A percentile compares a stretch with the other conserved stretches of the same genome.
Conservation (phyloP, 2,329 filamentous ascomycete genomes). For the Aspergillus texensis region DNA sequence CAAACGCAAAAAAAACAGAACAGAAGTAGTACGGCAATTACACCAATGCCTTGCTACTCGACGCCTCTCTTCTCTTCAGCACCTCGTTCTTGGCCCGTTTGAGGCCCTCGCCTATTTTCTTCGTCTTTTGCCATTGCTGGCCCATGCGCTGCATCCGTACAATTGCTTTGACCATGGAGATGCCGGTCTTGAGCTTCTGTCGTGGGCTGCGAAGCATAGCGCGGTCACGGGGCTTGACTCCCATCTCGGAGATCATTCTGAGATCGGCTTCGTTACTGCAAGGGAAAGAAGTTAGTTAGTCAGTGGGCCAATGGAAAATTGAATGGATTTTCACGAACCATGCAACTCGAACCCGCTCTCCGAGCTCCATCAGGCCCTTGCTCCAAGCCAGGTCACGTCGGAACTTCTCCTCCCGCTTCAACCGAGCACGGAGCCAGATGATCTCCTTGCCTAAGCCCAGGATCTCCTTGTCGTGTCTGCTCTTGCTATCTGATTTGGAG, state of each 20-base stretch:
- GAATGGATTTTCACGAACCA: conserved; percentile 67
- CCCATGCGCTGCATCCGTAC: conserved; percentile 51
- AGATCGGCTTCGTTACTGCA: conserved; percentile 89
- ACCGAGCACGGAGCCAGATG: conserved; percentile 81
- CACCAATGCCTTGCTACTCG: conserved; percentile 21
- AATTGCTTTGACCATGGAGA: conserved; percentile 47
- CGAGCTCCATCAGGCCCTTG: conserved; percentile 84
- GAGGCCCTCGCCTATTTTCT: conserved; percentile 47
- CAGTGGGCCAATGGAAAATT: conserved; percentile 6
- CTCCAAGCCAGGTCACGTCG: conserved; percentile 80
- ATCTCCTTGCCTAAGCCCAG: conserved; percentile 86
- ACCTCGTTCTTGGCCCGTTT: conserved; percentile 46
- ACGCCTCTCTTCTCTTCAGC: conserved; percentile 39
- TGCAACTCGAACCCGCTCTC: conserved; percentile 63
- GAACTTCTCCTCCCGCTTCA: conserved; percentile 78
- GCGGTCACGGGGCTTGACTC: conserved; percentile 55
- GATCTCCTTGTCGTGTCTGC: conserved; percentile 64
- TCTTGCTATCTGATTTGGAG: conserved; percentile 46
- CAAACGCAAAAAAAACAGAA: conserved; percentile 16
- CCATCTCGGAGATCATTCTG: conserved; percentile 81
- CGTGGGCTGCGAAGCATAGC: conserved; percentile 36
- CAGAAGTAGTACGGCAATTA: conserved; percentile 14
- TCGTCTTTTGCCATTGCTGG: conserved; percentile 48
- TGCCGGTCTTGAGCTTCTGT: conserved; percentile 46
- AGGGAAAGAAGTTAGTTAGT: conserved; percentile 28